Percentiles rank a stretch among this genome's conserved stretches.
phyloP scores from a whole-genome alignment of 306 rosid genomes.

The Vigna radiata region DNA sequence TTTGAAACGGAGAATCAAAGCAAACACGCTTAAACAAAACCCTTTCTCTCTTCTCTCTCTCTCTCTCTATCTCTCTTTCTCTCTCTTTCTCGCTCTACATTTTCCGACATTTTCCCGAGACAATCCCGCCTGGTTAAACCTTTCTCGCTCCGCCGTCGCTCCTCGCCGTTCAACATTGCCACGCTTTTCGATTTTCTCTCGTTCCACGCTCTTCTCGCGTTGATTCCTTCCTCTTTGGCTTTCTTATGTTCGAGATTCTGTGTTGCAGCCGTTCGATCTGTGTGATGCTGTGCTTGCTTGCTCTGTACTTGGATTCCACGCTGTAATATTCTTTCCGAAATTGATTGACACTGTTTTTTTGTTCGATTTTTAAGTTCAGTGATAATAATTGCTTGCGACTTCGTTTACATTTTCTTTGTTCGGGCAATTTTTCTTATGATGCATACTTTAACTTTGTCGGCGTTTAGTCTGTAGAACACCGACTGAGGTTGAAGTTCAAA shows the following conservation, averaged over 20 bases:
- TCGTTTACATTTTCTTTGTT: conserved; percentile 3
- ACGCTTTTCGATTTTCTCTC: conserved; percentile 27
- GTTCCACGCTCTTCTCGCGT: background rate
- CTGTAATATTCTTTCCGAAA: background rate
- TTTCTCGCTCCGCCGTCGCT: conserved; percentile 22
- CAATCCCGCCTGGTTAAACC: conserved; percentile 53
- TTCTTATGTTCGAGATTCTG: conserved; percentile 19
- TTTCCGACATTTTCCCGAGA: conserved; percentile 57
- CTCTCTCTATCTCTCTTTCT: background rate
- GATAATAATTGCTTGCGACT: background rate
- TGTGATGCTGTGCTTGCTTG: conserved; percentile 35
- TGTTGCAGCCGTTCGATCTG: conserved; percentile 49
- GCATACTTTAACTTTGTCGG: background rate
- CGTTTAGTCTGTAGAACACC: conserved; percentile 16
- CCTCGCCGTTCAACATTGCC: conserved; percentile 27
- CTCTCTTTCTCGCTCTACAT: conserved; percentile 30
- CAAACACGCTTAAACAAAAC: conserved; percentile 32
- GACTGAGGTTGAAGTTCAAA: conserved; percentile 10
- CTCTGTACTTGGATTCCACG: conserved; percentile 24
- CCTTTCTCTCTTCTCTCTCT: background rate
- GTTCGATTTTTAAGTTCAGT: background rate
- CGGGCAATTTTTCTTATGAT: conserved; percentile 28
- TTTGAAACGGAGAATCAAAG: conserved; percentile 1
- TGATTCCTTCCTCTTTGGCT: background rate
- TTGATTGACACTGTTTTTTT: background rate